Base-by-base conservation (phyloP, 768 basidiomycete genomes). In the Kockovaella imperatae region DNA sequence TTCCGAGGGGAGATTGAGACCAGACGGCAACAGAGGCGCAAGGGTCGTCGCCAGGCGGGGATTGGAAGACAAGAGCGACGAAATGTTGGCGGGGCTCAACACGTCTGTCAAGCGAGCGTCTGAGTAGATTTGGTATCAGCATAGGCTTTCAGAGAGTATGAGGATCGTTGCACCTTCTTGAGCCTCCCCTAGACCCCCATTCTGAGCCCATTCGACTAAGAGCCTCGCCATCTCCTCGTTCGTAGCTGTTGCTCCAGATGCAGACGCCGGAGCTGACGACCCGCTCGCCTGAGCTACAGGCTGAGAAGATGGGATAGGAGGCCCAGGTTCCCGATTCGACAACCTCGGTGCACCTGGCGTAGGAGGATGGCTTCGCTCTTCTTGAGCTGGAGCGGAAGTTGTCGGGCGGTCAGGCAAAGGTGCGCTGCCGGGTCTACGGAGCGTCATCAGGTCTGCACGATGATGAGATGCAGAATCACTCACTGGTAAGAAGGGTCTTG, bases 11-110 rank as follows among this genome's bases (percentile, higher is more conserved):
- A 77, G 71, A 0, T 83, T 82, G 7, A 87, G 75, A 70, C 85
- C 84, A 5, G 84, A 75, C 1, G 89, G 88, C 20, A 93, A 79
- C 57, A 87, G 81, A 2, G 88, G 86, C 66, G 84, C 84, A 52
- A 91, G 75, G 2, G 83, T 70, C 3, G 77, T 72, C 42, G 86
- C 75, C 34, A 91, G 75, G 36, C 79, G 77, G 0, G 86, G 86
- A 11, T 53, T 36, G 28, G 54, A 46, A 0, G 74, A 71, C 69
- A 91, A 84, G 7, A 95, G 74, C 5, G 84, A 52, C 3, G 57
- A 53, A 25, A 70, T 59, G 35, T 59, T 61, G 3, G 46, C 43
- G 1, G 67, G 54, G 2, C 60, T 60, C 11, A 70, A 53, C 23
- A 70, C 57, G 36, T 70, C 65, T 30, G 62, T 64, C 14, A 70